Base-by-base conservation (phyloP, 75 land plant species). In the Picea glauca region DNA sequence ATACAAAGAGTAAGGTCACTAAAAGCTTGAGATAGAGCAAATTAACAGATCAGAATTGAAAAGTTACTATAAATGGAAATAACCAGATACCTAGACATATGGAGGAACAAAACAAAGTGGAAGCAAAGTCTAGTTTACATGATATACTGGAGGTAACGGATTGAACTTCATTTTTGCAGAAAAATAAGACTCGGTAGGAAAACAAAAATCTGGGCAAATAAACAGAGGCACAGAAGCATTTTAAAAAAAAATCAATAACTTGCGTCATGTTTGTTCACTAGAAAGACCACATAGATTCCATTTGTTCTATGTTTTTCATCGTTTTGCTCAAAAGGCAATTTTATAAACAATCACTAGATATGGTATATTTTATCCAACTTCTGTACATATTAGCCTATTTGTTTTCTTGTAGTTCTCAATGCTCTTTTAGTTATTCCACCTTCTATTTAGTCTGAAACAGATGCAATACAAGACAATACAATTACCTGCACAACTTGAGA, bases 401-500 rank as follows among this genome's bases (percentile, higher is more conserved):
- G 1, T 70, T 70, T 40, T 70, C 74, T n/a, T n/a, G 3, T 12
- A 21, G 20, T 70, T 70, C 74, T 43, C 43, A 70, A 43, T 43
- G 43, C 13, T 70, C 23, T 43, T 70, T 18, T 9, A 20, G 17
- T 43, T n/a, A 40, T 23, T 15, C 18, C 35, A 17, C 15, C 38
- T 21, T 13, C 43, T 50, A 50, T 50, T 50, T 50, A 50, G 11
- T 50, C 56, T 50, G 56, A 50, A 50, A 50, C 56, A 50, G 56
- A 50, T 50, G 56, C 56, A 50, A 50, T 50, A 9, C 18, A 62
- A 76, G 62, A 54, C 12, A 75, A 58, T 9, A 60, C 1, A 30
- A 63, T 33, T 84, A 96, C 98, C 97, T 92, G 94, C 11, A 77
- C 58, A 60, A 83, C 80, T 61, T 84, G 89, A 62, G 80, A 78